These are phyloP conservation scores for Vinca major DNA, from an alignment of 305 asterid genomes.

Conservation along the genomic window DNA sequence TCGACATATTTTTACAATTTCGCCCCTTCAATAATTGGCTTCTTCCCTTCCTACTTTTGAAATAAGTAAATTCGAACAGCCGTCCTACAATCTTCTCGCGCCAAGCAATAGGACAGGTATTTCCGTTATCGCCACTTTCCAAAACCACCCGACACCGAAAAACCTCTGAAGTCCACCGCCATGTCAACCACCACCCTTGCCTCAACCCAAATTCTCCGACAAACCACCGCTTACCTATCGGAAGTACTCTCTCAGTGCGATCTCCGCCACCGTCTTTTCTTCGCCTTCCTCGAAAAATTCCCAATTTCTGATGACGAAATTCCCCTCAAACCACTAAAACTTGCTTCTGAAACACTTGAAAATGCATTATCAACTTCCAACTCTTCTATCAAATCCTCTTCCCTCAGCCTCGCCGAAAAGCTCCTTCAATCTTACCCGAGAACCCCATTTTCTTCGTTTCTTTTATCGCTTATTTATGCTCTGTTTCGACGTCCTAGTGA, in stretches of 20 bases:
- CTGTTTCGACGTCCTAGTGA: slow-evolving; percentile 30
- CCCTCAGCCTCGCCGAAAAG: slow-evolving; percentile 50
- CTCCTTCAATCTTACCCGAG: slow-evolving; percentile 39
- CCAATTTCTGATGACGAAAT: slow-evolving; percentile 23
- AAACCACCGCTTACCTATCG: slow-evolving; percentile 39
- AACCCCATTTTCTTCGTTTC: slow-evolving; percentile 36
- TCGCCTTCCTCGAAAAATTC: slow-evolving; percentile 32
- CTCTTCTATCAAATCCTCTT: slow-evolving; percentile 36
- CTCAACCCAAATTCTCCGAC: slow-evolving; percentile 34
- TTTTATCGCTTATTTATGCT: slow-evolving; percentile 41
- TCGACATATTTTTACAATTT: too few relatives aligned
- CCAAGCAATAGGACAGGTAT: slow-evolving; percentile 8
- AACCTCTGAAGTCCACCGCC: slow-evolving; percentile 4
- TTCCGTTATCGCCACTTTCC: background rate
- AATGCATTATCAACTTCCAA: slow-evolving; percentile 42
- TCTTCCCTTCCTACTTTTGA: background rate
- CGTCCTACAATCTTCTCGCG: slow-evolving; percentile 16
- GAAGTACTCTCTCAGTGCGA: slow-evolving; percentile 36
- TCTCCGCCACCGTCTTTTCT: slow-evolving; percentile 41
- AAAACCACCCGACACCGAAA: background rate
- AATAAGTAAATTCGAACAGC: background rate
- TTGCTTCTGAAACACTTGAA: slow-evolving; percentile 50
- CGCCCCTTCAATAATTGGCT: too few relatives aligned
- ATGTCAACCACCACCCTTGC: slow-evolving; percentile 31
- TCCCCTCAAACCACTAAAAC: slow-evolving; percentile 34